These are phyloP conservation scores for Acanthamoeba rhysodes DNA, from an alignment of 208 protist genomes.

Conservation along the genomic window DNA sequence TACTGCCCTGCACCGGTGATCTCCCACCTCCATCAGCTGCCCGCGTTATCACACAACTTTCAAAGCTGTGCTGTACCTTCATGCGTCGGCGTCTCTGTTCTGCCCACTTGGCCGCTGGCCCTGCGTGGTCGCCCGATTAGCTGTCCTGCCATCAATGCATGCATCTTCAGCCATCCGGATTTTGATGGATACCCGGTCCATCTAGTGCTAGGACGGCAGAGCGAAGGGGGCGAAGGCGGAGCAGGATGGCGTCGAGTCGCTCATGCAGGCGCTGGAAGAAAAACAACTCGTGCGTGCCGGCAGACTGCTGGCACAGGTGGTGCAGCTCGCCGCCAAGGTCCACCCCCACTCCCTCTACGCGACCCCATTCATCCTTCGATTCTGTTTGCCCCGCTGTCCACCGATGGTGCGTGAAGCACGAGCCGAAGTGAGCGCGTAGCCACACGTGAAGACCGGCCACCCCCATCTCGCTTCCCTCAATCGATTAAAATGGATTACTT, in stretches of 20 bases:
- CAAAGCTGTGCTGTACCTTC: background rate
- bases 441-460: conserved; percentile 36
- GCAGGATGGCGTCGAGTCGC: conserved; percentile 21
- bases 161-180: background rate
- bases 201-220: conserved; percentile 6
- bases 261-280: conserved; percentile 42
- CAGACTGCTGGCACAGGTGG: background rate
- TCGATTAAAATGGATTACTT: too few species aligned
- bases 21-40: background rate
- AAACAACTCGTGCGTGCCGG: conserved; percentile 51
- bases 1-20: background rate
- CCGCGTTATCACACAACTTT: too few species aligned
- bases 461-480: conserved; percentile 15
- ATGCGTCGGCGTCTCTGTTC: conserved; percentile 42
- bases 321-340: conserved; percentile 50
- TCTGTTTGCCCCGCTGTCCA: background rate
- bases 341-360: conserved; percentile 1
- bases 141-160: background rate
- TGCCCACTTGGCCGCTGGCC: conserved; percentile 65
- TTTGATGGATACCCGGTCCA: background rate
- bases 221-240: background rate
- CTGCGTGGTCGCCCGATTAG: background rate
- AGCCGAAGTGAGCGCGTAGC: background rate
- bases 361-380: background rate
- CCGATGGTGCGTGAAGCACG: conserved; percentile 13